Evolutionary conservation across 192 early-diverging fungal genomes (phyloP), one percentile per base, ranked within the genome.

Genomic region (Backusella morwellensis): DNA sequence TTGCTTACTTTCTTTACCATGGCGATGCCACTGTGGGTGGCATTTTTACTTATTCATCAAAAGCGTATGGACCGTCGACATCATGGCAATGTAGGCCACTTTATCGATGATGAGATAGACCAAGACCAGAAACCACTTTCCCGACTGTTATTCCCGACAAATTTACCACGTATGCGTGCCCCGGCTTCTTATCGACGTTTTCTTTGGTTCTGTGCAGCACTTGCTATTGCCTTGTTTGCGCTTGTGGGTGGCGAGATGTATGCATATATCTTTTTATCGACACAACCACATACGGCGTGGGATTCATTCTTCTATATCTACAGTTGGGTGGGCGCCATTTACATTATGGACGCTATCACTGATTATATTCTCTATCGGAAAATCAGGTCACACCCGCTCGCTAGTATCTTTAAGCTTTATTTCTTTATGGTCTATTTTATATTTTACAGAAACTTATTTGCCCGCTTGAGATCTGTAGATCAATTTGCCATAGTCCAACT

Each of bases 391-490:
- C 90, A 92, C 80, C 91, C 91, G 1, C 73, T 94, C 41, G 85
- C 89, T 63, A 91, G 88, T 67, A 86, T 90, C 36, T 94, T 92
- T 79, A 90, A 90, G 72, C 83, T 93, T 68, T 94, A 94, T 74
- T 94, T 92, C 69, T 93, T 91, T 78, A 92, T 92, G 87, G 91
- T 92, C 26, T 94, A 94, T 76, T 94, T 93, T 75, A 92, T 94
- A 71, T 94, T 94, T 77, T 93, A 94, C 80, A 87, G 93, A 66
- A 94, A 92, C 71, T 75, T 94, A 68, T 94, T 94, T 81, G 92
- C 90, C 21, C 86, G 92, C 1, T 81, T 94, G 42, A 89, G 92
- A 72, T 89, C 90, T 3, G 85, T 85, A 17, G 88, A 91, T 50
- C 91, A 92, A 70, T 91, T 91, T 47, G 77, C 91, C 23, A 75